Evolutionary conservation across 495 filamentous ascomycete genomes (phyloP), one percentile per base, ranked within the genome.

Genomic region (Penicillium angulare): DNA sequence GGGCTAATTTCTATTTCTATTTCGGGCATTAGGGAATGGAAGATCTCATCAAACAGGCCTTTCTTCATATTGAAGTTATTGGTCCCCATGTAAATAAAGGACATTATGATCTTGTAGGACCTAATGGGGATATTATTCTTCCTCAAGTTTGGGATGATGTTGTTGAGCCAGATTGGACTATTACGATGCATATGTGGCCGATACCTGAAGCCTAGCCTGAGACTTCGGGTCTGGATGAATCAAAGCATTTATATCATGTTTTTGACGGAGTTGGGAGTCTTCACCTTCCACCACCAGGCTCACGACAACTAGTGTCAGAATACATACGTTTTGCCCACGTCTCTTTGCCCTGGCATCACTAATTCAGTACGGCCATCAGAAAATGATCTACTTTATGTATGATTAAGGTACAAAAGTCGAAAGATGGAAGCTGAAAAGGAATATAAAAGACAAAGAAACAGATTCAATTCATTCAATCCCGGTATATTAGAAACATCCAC

Each of bases 181-280:
- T 97, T 59, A 91, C 85, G 3, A 96, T 96, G 92, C 88, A 95
- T 55, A 93, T 96, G 90, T 97, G 92, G 92, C 91, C 92, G 5
- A 87, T 96, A 76, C 82, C 80, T 6, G 84, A 85, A 55, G n/a
- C n/a, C n/a, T n/a, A n/a, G n/a, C 16, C 0, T 23, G 7, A 12
- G 13, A 13, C 5, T 8, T 8, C 24, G 24, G 12, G 23, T 43
- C 26, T 43, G 40, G 23, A 13, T 20, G 10, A 24, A n/a, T n/a
- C n/a, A n/a, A n/a, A n/a, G n/a, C n/a, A n/a, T n/a, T n/a, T n/a
- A n/a, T n/a, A n/a, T n/a, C n/a, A n/a, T n/a, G n/a, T n/a, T n/a
- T n/a, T n/a, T n/a, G n/a, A n/a, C n/a, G n/a, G n/a, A n/a, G n/a
- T n/a, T n/a, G n/a, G n/a, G n/a, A n/a, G n/a, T n/a, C n/a, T n/a